phyloP scores from a whole-genome alignment of 805 yeast species.

The Metschnikowia lochheadii region DNA sequence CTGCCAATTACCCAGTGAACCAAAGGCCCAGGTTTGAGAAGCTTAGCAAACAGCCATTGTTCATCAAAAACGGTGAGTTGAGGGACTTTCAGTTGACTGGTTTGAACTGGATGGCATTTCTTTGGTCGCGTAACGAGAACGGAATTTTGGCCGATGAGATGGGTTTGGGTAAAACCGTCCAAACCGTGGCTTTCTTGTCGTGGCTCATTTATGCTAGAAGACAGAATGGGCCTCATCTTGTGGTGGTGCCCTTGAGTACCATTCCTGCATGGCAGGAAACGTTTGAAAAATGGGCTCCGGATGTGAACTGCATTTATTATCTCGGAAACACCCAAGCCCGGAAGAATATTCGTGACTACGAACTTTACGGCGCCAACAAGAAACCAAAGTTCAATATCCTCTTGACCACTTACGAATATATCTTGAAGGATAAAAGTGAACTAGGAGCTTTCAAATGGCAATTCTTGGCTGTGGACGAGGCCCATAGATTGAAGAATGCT shows the following conservation, averaged over 20 bases:
- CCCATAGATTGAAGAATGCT: slow-evolving; percentile 92
- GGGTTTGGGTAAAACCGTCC: slow-evolving; percentile 98
- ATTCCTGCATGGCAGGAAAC: slow-evolving; percentile 99
- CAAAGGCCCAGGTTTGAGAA: slow-evolving; percentile 88
- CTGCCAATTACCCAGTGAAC: slow-evolving; percentile 66
- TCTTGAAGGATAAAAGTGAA: slow-evolving; percentile 79
- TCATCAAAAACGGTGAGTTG: slow-evolving; percentile 83
- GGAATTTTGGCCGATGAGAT: slow-evolving; percentile 98
- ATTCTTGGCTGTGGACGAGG: slow-evolving; percentile 96
- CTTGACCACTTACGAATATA: slow-evolving; percentile 93
- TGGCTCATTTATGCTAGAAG: slow-evolving; percentile 95
- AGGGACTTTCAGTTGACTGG: slow-evolving; percentile 98
- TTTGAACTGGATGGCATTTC: slow-evolving; percentile 98
- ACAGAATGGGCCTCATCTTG: slow-evolving; percentile 95
- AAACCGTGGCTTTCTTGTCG: slow-evolving; percentile 88
- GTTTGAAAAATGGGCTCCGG: slow-evolving; percentile 96
- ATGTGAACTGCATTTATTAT: slow-evolving; percentile 85
- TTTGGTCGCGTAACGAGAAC: slow-evolving; percentile 96
- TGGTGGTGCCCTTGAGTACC: slow-evolving; percentile 94
- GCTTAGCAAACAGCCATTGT: slow-evolving; percentile 78
- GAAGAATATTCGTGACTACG: slow-evolving; percentile 75
- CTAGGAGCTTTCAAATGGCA: slow-evolving; percentile 90
- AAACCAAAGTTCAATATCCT: slow-evolving; percentile 89
- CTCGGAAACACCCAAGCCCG: slow-evolving; percentile 90
- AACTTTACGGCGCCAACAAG: slow-evolving; percentile 60